Evolutionary conservation across 768 basidiomycete species (phyloP).

Genomic region (Boletellus ananas): DNA sequence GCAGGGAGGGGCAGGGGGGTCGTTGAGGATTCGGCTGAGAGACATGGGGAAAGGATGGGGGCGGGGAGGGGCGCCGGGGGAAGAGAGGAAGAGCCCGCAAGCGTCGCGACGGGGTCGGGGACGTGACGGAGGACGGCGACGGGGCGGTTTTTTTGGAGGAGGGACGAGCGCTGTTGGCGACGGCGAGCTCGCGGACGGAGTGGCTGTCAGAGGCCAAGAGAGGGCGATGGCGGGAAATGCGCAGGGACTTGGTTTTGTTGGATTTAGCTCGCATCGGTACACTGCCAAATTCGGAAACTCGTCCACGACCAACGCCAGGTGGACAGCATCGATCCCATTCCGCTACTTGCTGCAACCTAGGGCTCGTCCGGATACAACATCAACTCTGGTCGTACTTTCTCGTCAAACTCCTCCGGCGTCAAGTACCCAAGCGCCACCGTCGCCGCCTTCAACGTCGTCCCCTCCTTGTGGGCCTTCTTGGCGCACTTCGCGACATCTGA

Average conservation of each 20-base stretch:
- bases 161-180: background rate
- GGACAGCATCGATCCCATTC: no score
- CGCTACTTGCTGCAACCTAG: conserved; percentile 13
- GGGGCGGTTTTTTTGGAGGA: background rate
- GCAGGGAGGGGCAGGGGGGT: conserved; percentile 50
- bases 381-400: conserved; percentile 87
- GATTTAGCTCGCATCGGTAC: conserved; percentile 34
- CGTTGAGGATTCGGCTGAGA: conserved; percentile 75
- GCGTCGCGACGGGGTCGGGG: background rate
- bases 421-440: conserved; percentile 84
- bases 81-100: background rate
- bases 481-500: conserved; percentile 96
- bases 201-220: conserved; percentile 18
- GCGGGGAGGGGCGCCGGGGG: background rate
- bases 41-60: conserved; percentile 49
- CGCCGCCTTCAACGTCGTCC: conserved; percentile 93
- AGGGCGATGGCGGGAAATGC: conserved; percentile 32
- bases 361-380: conserved; percentile 75
- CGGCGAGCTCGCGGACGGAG: background rate
- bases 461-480: conserved; percentile 99
- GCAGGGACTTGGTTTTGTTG: conserved; percentile 34
- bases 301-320: conserved; percentile 1
- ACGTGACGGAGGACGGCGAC: background rate
- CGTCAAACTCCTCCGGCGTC: conserved; percentile 89
- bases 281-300: conserved; percentile 29